Evolutionary conservation across 257 asterid species (phyloP), one percentile per base, ranked within the genome.

Genomic region (Nicotiana otophora): DNA sequence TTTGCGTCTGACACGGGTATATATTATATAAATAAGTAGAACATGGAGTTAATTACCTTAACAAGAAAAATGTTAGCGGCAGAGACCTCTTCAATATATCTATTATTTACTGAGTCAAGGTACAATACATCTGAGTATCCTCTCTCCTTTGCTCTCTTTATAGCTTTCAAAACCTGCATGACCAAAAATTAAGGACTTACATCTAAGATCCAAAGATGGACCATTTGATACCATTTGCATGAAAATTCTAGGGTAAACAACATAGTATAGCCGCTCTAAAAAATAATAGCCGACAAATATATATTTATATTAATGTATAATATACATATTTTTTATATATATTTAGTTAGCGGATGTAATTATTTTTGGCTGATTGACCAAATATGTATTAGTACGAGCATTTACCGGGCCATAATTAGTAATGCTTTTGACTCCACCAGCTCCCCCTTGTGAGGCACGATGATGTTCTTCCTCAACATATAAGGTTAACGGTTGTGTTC

Each of bases 381-480:
- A 42, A 42, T 42, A 42, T 42, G 4, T 9, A 64, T 58, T 20
- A 61, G 20, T 64, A 16, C 0, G 0, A 28, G 5, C 0, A 28
- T 63, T 70, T 89, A 94, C 98, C 85, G 98, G 98, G 48, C 92
- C 95, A 82, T 94, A 94, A 80, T 94, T 94, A 31, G 97, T 89
- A 11, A 94, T 91, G 87, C 97, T 91, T 83, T 94, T 94, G 77
- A 92, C 90, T 54, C 97, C 98, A 61, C 98, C 97, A 63, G 88
- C 94, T 58, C 98, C 98, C 31, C 97, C 98, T n/a, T 85, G 89
- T 34, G 89, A 33, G n/a, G 98, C 95, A 31, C 98, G 98, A 82
- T 90, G 96, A 87, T 82, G 74, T 70, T 82, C 92, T 53, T 90
- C 94, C 66, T 94, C 98, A 31, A 94, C 93, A 26, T 84, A 91